Evolutionary conservation across 371 early-diverging fungal genomes (phyloP).

Genomic region (Batkoa obscura): DNA sequence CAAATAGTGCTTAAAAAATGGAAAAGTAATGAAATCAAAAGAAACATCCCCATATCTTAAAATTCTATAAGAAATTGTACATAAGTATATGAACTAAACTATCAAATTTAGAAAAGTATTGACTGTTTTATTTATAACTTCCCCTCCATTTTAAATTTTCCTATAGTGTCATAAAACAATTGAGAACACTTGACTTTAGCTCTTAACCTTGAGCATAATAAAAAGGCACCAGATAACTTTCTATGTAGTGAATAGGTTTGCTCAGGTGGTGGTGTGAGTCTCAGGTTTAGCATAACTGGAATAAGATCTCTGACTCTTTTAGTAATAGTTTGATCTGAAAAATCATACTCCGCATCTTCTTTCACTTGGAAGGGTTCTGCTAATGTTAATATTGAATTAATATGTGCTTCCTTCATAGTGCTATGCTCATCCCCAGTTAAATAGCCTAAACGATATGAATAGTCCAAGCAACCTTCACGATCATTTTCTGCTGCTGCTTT

Average conservation of each 20-base stretch:
- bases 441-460: slow-evolving; percentile 68
- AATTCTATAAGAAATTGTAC: too few species aligned
- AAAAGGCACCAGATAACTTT: slow-evolving; percentile 81
- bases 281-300: slow-evolving; percentile 82
- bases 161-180: slow-evolving; percentile 30
- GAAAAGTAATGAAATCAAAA: too few species aligned
- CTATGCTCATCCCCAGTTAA: slow-evolving; percentile 81
- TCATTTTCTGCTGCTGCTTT: slow-evolving; percentile 52
- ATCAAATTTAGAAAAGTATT: too few species aligned
- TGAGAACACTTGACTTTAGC: slow-evolving; percentile 50
- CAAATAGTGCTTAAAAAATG: too few species aligned
- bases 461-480: slow-evolving; percentile 47
- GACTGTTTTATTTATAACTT: too few species aligned
- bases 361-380: slow-evolving; percentile 60
- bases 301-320: slow-evolving; percentile 63
- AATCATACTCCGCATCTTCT: slow-evolving; percentile 45
- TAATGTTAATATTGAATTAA: slow-evolving; percentile 66
- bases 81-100: too few species aligned
- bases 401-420: slow-evolving; percentile 75
- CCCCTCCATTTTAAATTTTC: neutral
- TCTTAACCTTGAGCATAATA: slow-evolving; percentile 72
- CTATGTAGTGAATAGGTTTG: slow-evolving; percentile 90
- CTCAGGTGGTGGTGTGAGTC: slow-evolving; percentile 92
- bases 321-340: slow-evolving; percentile 62
- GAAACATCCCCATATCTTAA: too few species aligned